Percentiles rank a stretch among this genome's conserved stretches.
Conservation (phyloP, 371 early-diverging fungal genomes). For the Paraphysoderma sedebokerense region DNA sequence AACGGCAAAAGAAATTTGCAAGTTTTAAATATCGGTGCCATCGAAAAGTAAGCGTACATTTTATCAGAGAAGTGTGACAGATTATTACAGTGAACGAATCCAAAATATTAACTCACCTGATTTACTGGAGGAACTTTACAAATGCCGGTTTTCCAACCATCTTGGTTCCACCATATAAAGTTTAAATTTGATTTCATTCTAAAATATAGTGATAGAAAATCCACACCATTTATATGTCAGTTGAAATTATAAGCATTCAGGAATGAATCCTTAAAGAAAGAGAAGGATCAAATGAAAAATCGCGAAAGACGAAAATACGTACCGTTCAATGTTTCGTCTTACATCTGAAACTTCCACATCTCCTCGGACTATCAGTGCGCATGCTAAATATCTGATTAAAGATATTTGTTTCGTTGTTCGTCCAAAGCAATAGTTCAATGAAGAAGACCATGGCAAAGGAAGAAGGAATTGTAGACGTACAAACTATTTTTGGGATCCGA, state of each 20-base stretch:
- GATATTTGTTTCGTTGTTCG: too few species aligned
- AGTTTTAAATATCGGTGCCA: too few species aligned
- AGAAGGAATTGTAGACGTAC: conserved; percentile 10
- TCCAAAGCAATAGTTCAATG: conserved; percentile 1
- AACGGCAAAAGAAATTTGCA: too few species aligned
- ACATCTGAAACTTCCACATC: conserved; percentile 24
- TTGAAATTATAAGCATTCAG: too few species aligned
- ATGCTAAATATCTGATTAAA: conserved; percentile 20
- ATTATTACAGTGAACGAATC: neutral
- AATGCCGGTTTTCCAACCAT: conserved; percentile 35
- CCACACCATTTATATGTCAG: too few species aligned
- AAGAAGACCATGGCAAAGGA: neutral
- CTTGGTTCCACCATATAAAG: conserved; percentile 26
- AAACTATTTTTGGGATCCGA: conserved; percentile 31
- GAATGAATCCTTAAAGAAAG: too few species aligned
- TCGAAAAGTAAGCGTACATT: too few species aligned
- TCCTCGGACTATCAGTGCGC: conserved; percentile 26
- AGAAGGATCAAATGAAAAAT: too few species aligned
- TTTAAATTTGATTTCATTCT: conserved; percentile 13
- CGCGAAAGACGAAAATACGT: neutral
- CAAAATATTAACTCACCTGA: conserved; percentile 9
- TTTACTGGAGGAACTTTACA: conserved; percentile 22
- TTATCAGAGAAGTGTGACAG: neutral
- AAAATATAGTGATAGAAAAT: neutral
- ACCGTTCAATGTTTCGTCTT: conserved; percentile 27